These are phyloP conservation scores for Sclerospora graminicola DNA, from an alignment of 352 stramenopile genomes.

Conservation along the genomic window DNA sequence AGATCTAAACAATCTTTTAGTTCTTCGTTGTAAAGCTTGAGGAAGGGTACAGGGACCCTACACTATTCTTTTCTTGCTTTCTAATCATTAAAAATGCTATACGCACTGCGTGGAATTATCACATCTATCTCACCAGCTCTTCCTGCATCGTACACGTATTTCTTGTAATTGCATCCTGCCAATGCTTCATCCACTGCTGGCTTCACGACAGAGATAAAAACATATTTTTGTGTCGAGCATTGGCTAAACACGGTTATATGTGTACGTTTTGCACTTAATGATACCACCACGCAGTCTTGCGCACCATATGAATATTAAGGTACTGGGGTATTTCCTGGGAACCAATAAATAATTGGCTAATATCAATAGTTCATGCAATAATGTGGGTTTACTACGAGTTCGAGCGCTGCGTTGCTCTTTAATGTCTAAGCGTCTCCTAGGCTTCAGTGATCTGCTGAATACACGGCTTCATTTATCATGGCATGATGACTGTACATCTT, in stretches of 20 bases:
- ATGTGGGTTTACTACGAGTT: no score
- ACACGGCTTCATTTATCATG: no score
- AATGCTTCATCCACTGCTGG: constrained; percentile 95
- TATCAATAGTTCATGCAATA: no score
- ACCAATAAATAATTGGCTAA: no score
- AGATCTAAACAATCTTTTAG: constrained; percentile 88
- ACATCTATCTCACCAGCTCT: constrained; percentile 84
- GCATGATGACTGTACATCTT: no score
- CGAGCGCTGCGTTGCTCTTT: no score
- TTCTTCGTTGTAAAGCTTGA: constrained; percentile 99
- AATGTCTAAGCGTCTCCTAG: no score
- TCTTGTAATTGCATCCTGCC: constrained; percentile 93
- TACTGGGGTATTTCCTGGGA: no score
- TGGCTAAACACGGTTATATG: constrained; percentile 90
- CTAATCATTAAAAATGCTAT: constrained; percentile 92
- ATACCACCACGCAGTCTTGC: no score
- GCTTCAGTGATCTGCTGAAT: no score
- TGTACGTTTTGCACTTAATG: constrained; percentile 85
- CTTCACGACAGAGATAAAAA: constrained; percentile 89
- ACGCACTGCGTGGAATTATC: constrained; percentile 91
- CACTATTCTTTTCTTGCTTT: constrained; percentile 86
- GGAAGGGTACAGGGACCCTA: constrained; percentile 92
- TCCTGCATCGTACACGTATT: constrained; percentile 99
- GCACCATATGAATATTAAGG: no score
- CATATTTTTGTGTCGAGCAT: constrained; percentile 95